These are phyloP conservation scores for Cutaneotrichosporon cyanovorans DNA, from an alignment of 1,284 basidiomycete genomes.

Conservation along the genomic window DNA sequence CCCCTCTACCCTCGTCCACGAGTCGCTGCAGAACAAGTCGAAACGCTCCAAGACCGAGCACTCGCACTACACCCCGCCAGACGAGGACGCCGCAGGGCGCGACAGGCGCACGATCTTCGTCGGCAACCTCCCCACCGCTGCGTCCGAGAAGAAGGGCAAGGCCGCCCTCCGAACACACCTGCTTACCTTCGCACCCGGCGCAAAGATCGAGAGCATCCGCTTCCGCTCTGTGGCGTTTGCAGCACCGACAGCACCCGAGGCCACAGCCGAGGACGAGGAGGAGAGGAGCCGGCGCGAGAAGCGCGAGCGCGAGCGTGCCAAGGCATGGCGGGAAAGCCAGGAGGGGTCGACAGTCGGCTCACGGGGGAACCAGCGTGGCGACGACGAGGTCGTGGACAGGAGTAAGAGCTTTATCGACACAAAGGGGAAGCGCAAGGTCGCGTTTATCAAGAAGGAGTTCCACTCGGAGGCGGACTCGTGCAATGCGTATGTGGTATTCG, in stretches of 20 bases:
- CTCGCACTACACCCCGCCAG: constrained; percentile 52
- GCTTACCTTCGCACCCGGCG: constrained; percentile 57
- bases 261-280: constrained; percentile 50
- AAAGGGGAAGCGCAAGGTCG: constrained; percentile 85
- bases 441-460: constrained; percentile 86
- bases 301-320: constrained; percentile 48
- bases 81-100: constrained; percentile 61
- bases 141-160: constrained; percentile 53
- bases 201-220: constrained; percentile 77
- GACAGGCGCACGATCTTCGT: constrained; percentile 83
- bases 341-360: constrained; percentile 48
- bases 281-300: constrained; percentile 23
- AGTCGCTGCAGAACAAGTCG: constrained; percentile 28
- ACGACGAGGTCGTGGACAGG: constrained; percentile 37
- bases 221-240: constrained; percentile 85
- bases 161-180: constrained; percentile 52
- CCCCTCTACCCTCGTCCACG: constrained; percentile 42
- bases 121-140: constrained; percentile 79
- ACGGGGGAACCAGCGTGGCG: constrained; percentile 40
- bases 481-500: constrained; percentile 84
- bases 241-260: constrained; percentile 61
- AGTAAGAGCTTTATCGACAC: constrained; percentile 59
- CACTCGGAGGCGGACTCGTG: constrained; percentile 62
- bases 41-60: no score
- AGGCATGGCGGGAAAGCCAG: constrained; percentile 56